Evolutionary conservation across 2,329 filamentous ascomycete species (phyloP).

Genomic region (Colletotrichum noveboracense): DNA sequence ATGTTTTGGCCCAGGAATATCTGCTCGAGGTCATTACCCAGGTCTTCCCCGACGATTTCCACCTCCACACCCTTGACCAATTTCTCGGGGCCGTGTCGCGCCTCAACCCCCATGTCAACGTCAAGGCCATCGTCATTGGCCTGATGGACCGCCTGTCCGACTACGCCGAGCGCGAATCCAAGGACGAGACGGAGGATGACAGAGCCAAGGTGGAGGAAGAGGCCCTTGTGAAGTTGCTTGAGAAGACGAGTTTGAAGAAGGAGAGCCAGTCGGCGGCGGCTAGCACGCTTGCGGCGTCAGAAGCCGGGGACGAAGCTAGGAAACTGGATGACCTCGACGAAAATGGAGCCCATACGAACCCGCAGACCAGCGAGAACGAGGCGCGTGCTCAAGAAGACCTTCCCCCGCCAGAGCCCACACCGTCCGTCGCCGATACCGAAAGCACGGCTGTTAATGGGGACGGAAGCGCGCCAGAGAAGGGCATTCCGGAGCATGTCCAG

Average conservation of each 20-base stretch:
- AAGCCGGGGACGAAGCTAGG: neutral
- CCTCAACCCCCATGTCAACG: constrained; percentile 94
- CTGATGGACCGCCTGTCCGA: constrained; percentile 95
- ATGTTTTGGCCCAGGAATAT: constrained; percentile 97
- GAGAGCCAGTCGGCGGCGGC: constrained; percentile 22
- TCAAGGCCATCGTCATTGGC: constrained; percentile 97
- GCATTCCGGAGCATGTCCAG: constrained; percentile 79
- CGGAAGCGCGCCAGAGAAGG: constrained; percentile 39
- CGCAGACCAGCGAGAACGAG: constrained; percentile 24
- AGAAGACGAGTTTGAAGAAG: constrained; percentile 76
- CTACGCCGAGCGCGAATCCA: constrained; percentile 89
- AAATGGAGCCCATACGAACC: neutral
- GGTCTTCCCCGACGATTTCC: constrained; percentile 98
- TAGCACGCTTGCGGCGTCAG: constrained; percentile 18
- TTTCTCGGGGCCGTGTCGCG: constrained; percentile 92
- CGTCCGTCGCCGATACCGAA: constrained; percentile 52
- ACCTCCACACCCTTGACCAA: constrained; percentile 94
- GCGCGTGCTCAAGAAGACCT: constrained; percentile 7
- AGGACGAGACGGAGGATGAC: constrained; percentile 72
- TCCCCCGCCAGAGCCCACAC: constrained; percentile 31
- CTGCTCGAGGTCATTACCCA: constrained; percentile 97
- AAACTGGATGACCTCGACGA: constrained; percentile 23
- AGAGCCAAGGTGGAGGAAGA: constrained; percentile 83
- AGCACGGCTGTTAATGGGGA: constrained; percentile 52
- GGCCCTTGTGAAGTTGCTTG: constrained; percentile 77